Evolutionary conservation across 1,284 basidiomycete species (phyloP), one percentile per base, ranked within the genome.

Genomic region (Cryptococcus floricola): DNA sequence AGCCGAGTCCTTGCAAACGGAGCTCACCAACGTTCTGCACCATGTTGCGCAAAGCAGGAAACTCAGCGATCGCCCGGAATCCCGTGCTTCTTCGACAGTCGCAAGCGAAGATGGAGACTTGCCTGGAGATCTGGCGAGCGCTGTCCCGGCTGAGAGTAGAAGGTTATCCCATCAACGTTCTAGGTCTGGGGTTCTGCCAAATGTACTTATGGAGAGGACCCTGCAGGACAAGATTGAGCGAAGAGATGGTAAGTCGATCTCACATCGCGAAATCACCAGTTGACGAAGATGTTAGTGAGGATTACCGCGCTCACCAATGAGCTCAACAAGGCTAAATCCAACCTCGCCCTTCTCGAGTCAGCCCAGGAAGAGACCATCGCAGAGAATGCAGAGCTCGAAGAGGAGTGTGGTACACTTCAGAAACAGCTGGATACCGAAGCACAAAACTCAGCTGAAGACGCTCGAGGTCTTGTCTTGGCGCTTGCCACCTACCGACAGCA

Each of bases 351-450:
- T 10, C 49, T 56, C 6, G 51, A 64, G 45, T 57, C 59, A 25
- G 63, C 63, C 16, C 58, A 59, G 25, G 51, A 61, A 38, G 60
- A 61, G 31, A 56, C 52, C 27, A 39, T 58, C n/a, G 53, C 48
- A 10, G 63, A 64, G 34, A 60, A 59, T 34, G 12, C 44, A 14
- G 60, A 58, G 31, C 52, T 60, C 2, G 42, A 42, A 16, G 56
- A 57, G 37, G 52, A 58, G 25, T 34, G 31, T 10, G 10, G 31
- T 10, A 7, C 10, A 10, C 47, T 46, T 8, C 47, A 58, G 25
- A 19, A 45, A 37, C 42, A 54, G 19, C 54, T 54, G 52, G 47
- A 54, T 13, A 25, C 37, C 25, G 37, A 54, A 7, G 16, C 37
- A 5, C 34, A 52, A 39, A 18, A 5, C 28, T 19, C 19, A 23